Base-by-base conservation (phyloP, 768 basidiomycete genomes). In the Mycena metata region DNA sequence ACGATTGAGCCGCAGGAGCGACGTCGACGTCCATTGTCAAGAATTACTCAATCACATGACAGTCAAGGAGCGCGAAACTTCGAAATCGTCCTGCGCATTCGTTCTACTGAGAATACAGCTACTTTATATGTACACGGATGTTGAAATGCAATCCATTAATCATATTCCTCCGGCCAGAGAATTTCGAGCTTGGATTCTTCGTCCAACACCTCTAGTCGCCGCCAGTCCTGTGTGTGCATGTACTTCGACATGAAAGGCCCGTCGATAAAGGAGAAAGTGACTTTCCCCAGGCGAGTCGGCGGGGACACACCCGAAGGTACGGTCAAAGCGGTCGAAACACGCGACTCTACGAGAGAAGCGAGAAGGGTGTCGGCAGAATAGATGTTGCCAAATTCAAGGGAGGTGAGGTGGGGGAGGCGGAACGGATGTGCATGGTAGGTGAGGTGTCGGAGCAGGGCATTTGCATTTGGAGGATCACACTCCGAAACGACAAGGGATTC, bases 1-100 rank as follows among this genome's bases (percentile, higher is more conserved):
- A 91, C 9, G 87, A 77, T 59, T 84, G 84, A 30, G 67, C 65
- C 41, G 78, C 58, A 42, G 73, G 67, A 5, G 12, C 39, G 51
- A 73, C 55, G 49, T 78, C 76, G 43, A 76, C 58, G 47, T 81
- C 77, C 80, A 82, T 82, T 51, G 43, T 43, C 55, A 56, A 45
- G 33, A 16, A 24, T 10, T n/a, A 21, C 41, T 24, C 52, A 43
- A 12, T 60, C 61, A 64, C 55, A 54, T 68, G 55, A 52, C 49
- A 30, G 30, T n/a, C n/a, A n/a, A n/a, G n/a, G n/a, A n/a, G n/a
- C n/a, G n/a, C 30, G 30, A 30, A 30, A 30, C 6, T 30, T 30
- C 30, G 3, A 30, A 30, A 30, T 6, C 6, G 30, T 30, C 6
- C 30, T 3, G 30, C 30, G 30, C 30, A 30, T 30, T 30, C 30